Conservation (phyloP, 768 basidiomycete species). For the Inosperma sp. region DNA sequence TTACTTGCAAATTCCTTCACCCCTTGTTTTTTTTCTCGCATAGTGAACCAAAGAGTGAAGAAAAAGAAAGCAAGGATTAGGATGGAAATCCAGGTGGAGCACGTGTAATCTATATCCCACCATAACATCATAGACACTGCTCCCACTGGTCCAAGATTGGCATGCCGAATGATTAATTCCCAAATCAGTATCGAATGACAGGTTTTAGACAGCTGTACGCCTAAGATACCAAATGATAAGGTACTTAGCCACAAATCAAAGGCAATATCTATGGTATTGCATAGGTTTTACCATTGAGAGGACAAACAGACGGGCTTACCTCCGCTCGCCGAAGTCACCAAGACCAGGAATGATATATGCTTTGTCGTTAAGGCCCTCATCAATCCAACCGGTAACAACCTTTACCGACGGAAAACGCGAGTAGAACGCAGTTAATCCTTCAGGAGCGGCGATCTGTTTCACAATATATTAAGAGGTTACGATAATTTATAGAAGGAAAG, state of each 20-base stretch:
- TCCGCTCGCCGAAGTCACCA: conserved; percentile 96
- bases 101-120: no score
- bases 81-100: no score
- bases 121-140: no score
- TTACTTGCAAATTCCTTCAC: conserved; percentile 85
- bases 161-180: no score
- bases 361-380: conserved; percentile 86
- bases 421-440: conserved; percentile 82
- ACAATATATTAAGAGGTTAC: conserved; percentile 1
- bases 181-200: no score
- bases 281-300: not conserved
- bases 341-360: conserved; percentile 89
- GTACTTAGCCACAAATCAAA: not conserved
- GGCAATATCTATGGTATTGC: conserved; percentile 2
- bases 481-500: conserved; percentile 1
- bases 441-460: conserved; percentile 79
- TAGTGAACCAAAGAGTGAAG: no score
- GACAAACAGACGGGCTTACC: conserved; percentile 40
- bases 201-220: no score
- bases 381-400: conserved; percentile 95
- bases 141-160: no score
- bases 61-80: no score
- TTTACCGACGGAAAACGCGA: conserved; percentile 67
- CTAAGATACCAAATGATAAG: no score
- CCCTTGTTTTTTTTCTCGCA: conserved; percentile 78